Conservation (phyloP, 306 rosid genomes). For the Prinsepia uniflora region DNA sequence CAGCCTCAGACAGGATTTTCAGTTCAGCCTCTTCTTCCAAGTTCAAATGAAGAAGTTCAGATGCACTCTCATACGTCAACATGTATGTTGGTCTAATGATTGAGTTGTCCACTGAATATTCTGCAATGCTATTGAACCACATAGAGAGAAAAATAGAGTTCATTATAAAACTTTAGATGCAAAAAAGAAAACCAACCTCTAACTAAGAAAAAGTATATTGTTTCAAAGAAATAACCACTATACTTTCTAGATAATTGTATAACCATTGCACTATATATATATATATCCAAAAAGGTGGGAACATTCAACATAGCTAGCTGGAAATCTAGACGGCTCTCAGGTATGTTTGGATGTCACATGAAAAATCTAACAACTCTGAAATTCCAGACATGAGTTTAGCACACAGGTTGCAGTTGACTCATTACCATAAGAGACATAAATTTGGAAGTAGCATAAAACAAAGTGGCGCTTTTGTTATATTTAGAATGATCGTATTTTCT, state of each 20-base stretch:
- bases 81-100: slow-evolving; percentile 89
- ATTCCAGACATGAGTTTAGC: background rate
- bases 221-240: background rate
- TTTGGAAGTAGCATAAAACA: background rate
- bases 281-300: background rate
- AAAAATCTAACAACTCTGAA: background rate
- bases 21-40: slow-evolving; percentile 84
- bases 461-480: background rate
- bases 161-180: slow-evolving; percentile 14
- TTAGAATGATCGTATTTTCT: background rate
- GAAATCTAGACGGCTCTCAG: background rate
- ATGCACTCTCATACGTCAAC: slow-evolving; percentile 94
- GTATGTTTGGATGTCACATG: background rate
- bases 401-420: background rate
- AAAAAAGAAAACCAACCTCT: background rate
- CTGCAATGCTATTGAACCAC: slow-evolving; percentile 73
- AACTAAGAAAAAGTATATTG: slow-evolving; percentile 2
- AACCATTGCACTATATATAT: background rate
- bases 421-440: background rate
- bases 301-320: background rate
- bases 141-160: background rate
- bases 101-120: slow-evolving; percentile 78
- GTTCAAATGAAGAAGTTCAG: slow-evolving; percentile 85
- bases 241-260: background rate
- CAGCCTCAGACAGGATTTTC: slow-evolving; percentile 84